A percentile compares a stretch with the other conserved stretches of the same genome.
Conservation (phyloP, 1,284 basidiomycete species). For the Coniophora puteana region DNA sequence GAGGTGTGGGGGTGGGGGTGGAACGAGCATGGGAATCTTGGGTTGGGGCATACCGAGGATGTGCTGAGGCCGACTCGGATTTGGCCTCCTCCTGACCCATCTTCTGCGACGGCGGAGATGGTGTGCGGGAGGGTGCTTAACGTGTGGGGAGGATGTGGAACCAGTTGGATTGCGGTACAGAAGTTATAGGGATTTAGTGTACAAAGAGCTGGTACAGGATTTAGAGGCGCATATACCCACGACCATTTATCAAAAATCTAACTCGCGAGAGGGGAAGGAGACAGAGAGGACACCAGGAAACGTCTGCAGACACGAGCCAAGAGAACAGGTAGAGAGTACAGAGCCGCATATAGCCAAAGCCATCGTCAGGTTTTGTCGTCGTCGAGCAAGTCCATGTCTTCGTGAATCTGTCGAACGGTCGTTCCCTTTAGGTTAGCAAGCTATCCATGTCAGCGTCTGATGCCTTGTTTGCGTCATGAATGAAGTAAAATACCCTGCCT, state of each 20-base stretch:
- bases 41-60: slow-evolving; percentile 57
- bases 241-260: too few species aligned
- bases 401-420: slow-evolving; percentile 68
- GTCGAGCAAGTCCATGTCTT: slow-evolving; percentile 55
- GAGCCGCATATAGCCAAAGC: background rate
- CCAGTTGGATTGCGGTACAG: slow-evolving; percentile 60
- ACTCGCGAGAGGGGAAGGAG: too few species aligned
- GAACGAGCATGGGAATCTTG: slow-evolving; percentile 95
- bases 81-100: slow-evolving; percentile 38
- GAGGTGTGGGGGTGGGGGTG: slow-evolving; percentile 86
- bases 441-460: slow-evolving; percentile 31
- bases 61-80: slow-evolving; percentile 43
- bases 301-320: background rate
- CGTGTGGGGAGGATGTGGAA: slow-evolving; percentile 72
- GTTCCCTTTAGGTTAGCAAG: slow-evolving; percentile 60
- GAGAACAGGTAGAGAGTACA: background rate
- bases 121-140: slow-evolving; percentile 26
- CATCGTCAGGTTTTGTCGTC: slow-evolving; percentile 34
- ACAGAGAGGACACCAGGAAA: background rate
- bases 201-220: background rate
- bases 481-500: slow-evolving; percentile 21
- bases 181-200: slow-evolving; percentile 3
- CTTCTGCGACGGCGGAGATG: slow-evolving; percentile 6
- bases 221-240: background rate
- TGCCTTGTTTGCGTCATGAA: slow-evolving; percentile 45